These are phyloP conservation scores for Musa beccarii DNA, from an alignment of 176 grass and related monocot species.

Conservation along the genomic window DNA sequence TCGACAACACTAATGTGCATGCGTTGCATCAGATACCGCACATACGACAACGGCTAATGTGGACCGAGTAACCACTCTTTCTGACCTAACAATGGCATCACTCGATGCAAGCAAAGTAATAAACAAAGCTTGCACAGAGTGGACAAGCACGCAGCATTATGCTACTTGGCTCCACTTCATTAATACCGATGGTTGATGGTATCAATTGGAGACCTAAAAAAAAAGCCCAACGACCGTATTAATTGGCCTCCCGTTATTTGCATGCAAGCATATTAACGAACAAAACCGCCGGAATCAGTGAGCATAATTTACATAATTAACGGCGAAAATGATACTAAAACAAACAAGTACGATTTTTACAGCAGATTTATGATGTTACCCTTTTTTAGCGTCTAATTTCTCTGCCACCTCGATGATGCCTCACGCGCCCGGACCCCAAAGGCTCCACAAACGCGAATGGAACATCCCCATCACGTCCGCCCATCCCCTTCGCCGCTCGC, in stretches of 20 bases:
- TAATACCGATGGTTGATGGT: not conserved
- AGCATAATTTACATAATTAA: not conserved
- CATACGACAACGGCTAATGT: not conserved
- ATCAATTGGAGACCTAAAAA: too few species aligned
- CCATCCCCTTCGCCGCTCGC: slow-evolving; percentile 38
- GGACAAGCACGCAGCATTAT: not conserved
- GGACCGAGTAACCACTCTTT: not conserved
- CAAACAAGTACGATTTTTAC: too few species aligned
- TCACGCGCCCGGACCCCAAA: slow-evolving; percentile 23
- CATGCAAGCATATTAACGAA: not conserved
- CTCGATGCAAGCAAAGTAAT: not conserved
- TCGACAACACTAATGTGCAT: not conserved
- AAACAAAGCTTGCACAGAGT: not conserved
- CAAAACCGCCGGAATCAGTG: not conserved
- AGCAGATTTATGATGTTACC: not conserved
- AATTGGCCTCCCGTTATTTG: too few species aligned
- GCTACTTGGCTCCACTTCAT: not conserved
- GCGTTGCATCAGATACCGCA: not conserved
- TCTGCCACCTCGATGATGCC: not conserved
- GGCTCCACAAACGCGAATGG: slow-evolving; percentile 30
- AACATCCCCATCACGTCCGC: slow-evolving; percentile 34
- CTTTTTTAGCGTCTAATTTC: not conserved
- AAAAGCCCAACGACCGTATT: too few species aligned
- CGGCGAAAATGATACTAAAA: too few species aligned
- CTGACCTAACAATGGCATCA: not conserved